Percentiles rank a stretch among this genome's conserved stretches.
Conservation (phyloP, 2,329 filamentous ascomycete genomes). For the Ophiostoma triangulosporum region DNA sequence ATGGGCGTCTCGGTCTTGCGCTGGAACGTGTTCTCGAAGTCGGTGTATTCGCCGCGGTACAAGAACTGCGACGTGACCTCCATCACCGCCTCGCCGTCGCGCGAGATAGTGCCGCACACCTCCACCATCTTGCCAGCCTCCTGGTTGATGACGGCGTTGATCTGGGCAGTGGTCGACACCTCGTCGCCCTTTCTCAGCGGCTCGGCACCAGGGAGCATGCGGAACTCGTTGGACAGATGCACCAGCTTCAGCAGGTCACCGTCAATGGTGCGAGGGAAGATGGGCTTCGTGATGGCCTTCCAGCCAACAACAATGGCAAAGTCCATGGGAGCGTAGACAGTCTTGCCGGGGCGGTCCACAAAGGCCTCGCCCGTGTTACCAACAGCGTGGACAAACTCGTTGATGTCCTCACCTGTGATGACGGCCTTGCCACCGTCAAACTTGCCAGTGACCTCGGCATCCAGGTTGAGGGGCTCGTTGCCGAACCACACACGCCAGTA, state of each 20-base stretch:
- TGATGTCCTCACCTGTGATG: slow-evolving; percentile 85
- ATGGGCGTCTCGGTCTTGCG: slow-evolving; percentile 92
- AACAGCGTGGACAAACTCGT: slow-evolving; percentile 97
- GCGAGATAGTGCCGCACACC: slow-evolving; percentile 91
- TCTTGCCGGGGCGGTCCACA: slow-evolving; percentile 87
- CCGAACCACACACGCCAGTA: slow-evolving; percentile 99
- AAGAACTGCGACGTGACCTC: slow-evolving; percentile 97
- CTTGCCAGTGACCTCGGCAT: slow-evolving; percentile 69
- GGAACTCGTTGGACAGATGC: slow-evolving; percentile 92
- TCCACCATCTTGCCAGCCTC: slow-evolving; percentile 99
- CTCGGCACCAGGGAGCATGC: slow-evolving; percentile 92
- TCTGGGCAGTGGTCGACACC: slow-evolving; percentile 81
- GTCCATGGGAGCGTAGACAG: slow-evolving; percentile 93
- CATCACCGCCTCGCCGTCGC: slow-evolving; percentile 79
- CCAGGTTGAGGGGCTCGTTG: slow-evolving; percentile 67
- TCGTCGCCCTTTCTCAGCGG: slow-evolving; percentile 92
- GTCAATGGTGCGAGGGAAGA: slow-evolving; percentile 93
- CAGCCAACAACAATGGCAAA: slow-evolving; percentile 96
- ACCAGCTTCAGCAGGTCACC: slow-evolving; percentile 93
- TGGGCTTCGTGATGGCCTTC: slow-evolving; percentile 99
- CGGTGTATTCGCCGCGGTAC: slow-evolving; percentile 83
- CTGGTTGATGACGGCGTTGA: slow-evolving; percentile 97
- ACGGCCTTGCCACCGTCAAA: slow-evolving; percentile 83
- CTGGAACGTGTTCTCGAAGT: slow-evolving; percentile 98
- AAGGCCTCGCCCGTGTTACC: slow-evolving; percentile 97